Evolutionary conservation across 1,284 basidiomycete species (phyloP).

Genomic region (Malassezia caprae): DNA sequence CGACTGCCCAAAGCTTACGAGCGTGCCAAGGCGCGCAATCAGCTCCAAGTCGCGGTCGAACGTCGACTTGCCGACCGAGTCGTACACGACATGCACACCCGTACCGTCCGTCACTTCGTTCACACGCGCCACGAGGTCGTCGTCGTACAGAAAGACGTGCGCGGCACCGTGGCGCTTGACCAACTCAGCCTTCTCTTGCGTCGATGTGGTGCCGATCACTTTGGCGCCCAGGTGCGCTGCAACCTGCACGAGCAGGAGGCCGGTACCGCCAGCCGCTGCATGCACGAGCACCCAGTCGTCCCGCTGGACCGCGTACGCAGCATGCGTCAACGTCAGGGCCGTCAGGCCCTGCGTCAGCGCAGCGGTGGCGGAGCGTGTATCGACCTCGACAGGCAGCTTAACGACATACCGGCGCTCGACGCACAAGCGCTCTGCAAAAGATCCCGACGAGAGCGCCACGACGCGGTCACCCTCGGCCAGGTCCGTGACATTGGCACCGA

Average conservation of each 20-base stretch:
- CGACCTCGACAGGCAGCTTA: conserved; percentile 54
- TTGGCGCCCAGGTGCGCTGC: conserved; percentile 60
- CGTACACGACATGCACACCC: conserved; percentile 72
- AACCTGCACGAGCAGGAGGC: conserved; percentile 53
- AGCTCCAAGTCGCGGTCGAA: conserved; percentile 62
- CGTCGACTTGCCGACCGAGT: conserved; percentile 68
- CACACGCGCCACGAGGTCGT: conserved; percentile 23
- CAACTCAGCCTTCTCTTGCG: conserved; percentile 69
- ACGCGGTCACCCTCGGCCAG: conserved; percentile 59
- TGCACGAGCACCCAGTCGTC: conserved; percentile 63
- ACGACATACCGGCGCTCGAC: conserved; percentile 60
- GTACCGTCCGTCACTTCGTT: conserved; percentile 65
- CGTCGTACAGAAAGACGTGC: conserved; percentile 71
- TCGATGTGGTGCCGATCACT: conserved; percentile 90
- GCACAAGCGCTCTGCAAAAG: conserved; percentile 67
- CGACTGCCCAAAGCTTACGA: conserved; percentile 85
- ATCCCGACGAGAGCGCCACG: conserved; percentile 54
- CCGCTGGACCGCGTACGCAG: conserved; percentile 68
- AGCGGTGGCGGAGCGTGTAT: conserved; percentile 61
- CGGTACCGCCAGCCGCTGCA: conserved; percentile 72
- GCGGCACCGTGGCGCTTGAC: conserved; percentile 72
- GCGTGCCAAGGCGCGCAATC: conserved; percentile 51
- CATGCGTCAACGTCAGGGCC: conserved; percentile 65
- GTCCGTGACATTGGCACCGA: conserved; percentile 49
- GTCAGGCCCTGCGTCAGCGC: conserved; percentile 69